These are phyloP conservation scores for Colletotrichum acutatum DNA, from an alignment of 2,329 filamentous ascomycete genomes.

Conservation along the genomic window DNA sequence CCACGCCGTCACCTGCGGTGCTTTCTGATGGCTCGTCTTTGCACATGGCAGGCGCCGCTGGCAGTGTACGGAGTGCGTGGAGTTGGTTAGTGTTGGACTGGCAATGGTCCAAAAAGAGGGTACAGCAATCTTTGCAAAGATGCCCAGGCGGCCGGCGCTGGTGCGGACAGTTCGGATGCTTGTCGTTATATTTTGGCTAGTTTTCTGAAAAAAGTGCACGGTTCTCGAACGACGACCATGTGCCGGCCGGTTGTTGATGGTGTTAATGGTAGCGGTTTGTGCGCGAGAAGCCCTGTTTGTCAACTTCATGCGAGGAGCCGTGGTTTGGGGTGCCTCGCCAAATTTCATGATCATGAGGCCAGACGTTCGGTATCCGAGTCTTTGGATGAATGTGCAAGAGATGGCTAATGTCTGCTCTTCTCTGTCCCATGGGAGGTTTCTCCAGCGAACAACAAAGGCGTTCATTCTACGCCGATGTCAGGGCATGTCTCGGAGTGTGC, in stretches of 20 bases:
- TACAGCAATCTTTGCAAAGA: background rate
- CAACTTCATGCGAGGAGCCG: background rate
- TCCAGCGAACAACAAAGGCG: background rate
- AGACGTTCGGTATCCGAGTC: background rate
- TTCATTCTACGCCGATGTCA: background rate
- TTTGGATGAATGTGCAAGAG: background rate
- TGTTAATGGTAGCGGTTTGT: background rate
- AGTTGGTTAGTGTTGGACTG: background rate
- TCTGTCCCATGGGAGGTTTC: background rate
- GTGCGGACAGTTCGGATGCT: background rate
- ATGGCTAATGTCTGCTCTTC: background rate
- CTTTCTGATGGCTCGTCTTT: slow-evolving; percentile 20
- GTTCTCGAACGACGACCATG: background rate
- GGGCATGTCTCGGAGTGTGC: background rate
- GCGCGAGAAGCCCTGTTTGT: background rate
- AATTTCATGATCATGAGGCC: background rate
- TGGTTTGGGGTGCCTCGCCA: background rate
- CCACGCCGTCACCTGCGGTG: slow-evolving; percentile 8
- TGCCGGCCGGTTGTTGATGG: background rate
- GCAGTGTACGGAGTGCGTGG: background rate
- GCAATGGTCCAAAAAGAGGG: background rate
- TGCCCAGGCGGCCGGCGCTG: background rate
- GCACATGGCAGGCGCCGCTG: slow-evolving; percentile 10
- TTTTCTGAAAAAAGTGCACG: background rate
- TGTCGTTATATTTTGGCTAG: background rate